Evolutionary conservation across 1,139 yeast species (phyloP).

Genomic region (Protomyces pachydermus): DNA sequence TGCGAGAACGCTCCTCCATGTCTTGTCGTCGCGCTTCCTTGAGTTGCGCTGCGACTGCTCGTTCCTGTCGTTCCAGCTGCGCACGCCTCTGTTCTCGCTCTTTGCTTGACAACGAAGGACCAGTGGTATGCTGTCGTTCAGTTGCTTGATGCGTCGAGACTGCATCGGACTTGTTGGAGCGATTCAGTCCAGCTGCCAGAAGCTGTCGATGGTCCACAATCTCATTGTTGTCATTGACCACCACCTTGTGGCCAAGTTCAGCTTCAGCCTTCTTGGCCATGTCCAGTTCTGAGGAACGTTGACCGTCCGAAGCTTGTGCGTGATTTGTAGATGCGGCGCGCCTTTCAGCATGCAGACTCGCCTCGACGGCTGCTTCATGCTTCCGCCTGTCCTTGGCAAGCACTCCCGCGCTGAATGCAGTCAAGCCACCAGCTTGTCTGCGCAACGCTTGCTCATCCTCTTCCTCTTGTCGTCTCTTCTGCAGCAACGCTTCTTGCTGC

Average conservation of each 20-base stretch:
- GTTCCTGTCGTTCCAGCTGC: constrained; percentile 40
- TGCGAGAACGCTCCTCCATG: constrained; percentile 44
- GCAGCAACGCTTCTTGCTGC: constrained; percentile 39
- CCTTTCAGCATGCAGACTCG: constrained; percentile 20
- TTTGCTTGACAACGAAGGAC: background rate
- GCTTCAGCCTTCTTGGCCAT: constrained; percentile 33
- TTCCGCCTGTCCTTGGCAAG: constrained; percentile 34
- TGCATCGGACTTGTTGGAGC: background rate
- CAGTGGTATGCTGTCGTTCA: background rate
- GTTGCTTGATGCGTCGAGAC: background rate
- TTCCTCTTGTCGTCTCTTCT: constrained; percentile 36
- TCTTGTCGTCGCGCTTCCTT: constrained; percentile 47
- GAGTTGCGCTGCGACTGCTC: constrained; percentile 48
- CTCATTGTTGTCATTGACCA: constrained; percentile 37
- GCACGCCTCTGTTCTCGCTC: constrained; percentile 16
- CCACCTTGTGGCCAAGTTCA: constrained; percentile 32
- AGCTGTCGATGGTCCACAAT: constrained; percentile 37
- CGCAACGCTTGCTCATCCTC: constrained; percentile 31
- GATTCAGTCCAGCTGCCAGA: constrained; percentile 37
- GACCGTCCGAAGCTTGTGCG: background rate
- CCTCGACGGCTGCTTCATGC: constrained; percentile 34
- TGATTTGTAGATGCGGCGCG: background rate
- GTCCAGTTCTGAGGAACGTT: background rate
- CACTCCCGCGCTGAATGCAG: constrained; percentile 35
- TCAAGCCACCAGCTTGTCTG: constrained; percentile 24